phyloP scores from a whole-genome alignment of 2,329 filamentous ascomycete species.

The Colletotrichum aenigma region DNA sequence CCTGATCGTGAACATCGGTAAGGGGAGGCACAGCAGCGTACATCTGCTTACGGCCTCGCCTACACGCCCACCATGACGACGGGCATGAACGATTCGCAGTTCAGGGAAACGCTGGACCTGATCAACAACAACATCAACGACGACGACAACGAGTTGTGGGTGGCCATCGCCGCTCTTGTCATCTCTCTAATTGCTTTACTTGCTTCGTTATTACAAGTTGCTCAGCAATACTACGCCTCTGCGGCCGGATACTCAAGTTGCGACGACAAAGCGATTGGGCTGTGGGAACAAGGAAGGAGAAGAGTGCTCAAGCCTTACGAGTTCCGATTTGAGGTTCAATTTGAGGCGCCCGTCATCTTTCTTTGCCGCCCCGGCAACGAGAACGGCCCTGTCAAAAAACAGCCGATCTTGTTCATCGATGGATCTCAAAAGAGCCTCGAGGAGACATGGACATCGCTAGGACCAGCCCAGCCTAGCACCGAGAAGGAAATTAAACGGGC shows the following conservation, averaged over 20 bases:
- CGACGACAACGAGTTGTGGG: constrained; percentile 35
- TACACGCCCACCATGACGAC: not conserved
- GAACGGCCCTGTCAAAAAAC: constrained; percentile 34
- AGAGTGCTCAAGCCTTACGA: constrained; percentile 45
- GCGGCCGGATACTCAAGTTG: constrained; percentile 54
- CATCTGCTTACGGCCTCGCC: too few relatives aligned
- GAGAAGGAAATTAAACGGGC: too few relatives aligned
- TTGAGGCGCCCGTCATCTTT: constrained; percentile 55
- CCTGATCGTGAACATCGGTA: too few relatives aligned
- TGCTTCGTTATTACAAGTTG: constrained; percentile 50
- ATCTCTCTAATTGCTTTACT: constrained; percentile 51
- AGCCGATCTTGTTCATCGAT: constrained; percentile 39
- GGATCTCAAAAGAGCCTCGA: constrained; percentile 40
- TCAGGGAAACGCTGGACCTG: not conserved
- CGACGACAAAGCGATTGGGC: constrained; percentile 51
- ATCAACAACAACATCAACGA: constrained; percentile 15
- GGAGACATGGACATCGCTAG: constrained; percentile 21
- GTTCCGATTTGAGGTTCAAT: constrained; percentile 54
- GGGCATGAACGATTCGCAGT: constrained; percentile 3
- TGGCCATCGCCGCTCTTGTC: constrained; percentile 49
- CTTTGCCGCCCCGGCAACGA: constrained; percentile 44
- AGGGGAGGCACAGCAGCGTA: too few relatives aligned
- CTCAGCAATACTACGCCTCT: constrained; percentile 55
- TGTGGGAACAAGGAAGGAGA: constrained; percentile 45
- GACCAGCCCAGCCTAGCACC: too few relatives aligned